phyloP scores from a whole-genome alignment of 2,329 filamentous ascomycete genomes.

The Hymenoscyphus occultus region DNA sequence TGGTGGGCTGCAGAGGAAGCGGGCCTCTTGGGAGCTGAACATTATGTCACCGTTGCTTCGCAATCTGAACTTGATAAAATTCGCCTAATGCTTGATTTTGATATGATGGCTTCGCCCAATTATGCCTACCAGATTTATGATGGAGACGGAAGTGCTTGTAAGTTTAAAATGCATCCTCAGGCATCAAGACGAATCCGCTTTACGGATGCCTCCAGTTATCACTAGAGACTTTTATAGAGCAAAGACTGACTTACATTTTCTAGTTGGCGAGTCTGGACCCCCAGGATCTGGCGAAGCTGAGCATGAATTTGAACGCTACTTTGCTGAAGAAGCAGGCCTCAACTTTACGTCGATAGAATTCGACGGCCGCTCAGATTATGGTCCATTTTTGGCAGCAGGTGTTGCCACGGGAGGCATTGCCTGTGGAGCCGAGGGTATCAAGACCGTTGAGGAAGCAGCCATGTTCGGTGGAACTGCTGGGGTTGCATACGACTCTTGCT shows the following conservation, averaged over 20 bases:
- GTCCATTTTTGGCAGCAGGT: constrained; percentile 67
- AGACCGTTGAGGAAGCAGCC: constrained; percentile 61
- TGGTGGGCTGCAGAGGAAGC: constrained; percentile 68
- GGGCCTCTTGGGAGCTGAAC: constrained; percentile 58
- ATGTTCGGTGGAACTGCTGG: constrained; percentile 68
- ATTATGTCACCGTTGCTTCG: constrained; percentile 53
- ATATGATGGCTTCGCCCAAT: constrained; percentile 56
- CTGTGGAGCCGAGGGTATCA: constrained; percentile 72
- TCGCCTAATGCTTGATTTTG: constrained; percentile 56
- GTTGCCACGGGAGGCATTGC: constrained; percentile 73
- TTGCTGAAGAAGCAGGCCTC: constrained; percentile 16
- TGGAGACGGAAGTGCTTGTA: constrained; percentile 58
- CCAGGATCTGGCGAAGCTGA: constrained; percentile 48
- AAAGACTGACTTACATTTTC: not conserved
- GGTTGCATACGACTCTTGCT: constrained; percentile 53
- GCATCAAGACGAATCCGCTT: no score
- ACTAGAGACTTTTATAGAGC: not conserved
- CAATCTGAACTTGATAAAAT: constrained; percentile 57
- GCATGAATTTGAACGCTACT: constrained; percentile 22
- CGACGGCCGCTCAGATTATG: constrained; percentile 75
- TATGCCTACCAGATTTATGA: constrained; percentile 67
- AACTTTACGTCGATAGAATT: constrained; percentile 45
- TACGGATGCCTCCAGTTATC: not conserved
- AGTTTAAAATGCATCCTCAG: not conserved
- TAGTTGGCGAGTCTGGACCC: constrained; percentile 65